Base-by-base conservation (phyloP, 2,329 filamentous ascomycete species). In the Fulvia fulva region DNA sequence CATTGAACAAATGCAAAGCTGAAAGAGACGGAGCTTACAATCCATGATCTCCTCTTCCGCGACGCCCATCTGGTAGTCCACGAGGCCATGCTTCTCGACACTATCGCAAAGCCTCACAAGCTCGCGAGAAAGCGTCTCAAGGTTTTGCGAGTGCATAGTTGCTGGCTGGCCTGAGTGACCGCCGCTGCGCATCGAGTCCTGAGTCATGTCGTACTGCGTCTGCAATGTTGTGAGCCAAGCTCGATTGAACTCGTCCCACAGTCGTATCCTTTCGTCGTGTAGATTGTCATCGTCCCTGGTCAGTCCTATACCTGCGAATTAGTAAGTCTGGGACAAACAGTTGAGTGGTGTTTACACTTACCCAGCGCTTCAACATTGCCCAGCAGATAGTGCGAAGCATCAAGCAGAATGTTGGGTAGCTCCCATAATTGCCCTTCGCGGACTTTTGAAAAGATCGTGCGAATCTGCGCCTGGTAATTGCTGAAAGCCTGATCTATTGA, bases 51-150 rank as follows among this genome's bases (percentile, higher is more conserved):
- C 86, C 71, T 97, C 92, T 75, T 97, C 94, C 84, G 91, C 95
- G 25, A 97, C 90, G 8, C 94, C 94, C 77, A 96, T 95, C 70
- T 97, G 89, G 73, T 97, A 99, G 76, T 99, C 94, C 11, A 99
- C 91, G 50, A 99, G 78, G n/a, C 94, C 94, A 71, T 95, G 87
- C 65, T 88, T 87, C 74, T 97, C 93, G 62, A 97, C 83, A 52
- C 84, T 84, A 71, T 97, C 91, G 71, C 92, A 96, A 52, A 96
- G 80, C 52, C 86, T 83, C 56, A 96, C 83, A 28, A 99, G 76
- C 68, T 96, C 88, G 55, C 88, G 87, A 12, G 90, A 91, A 83
- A 97, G 87, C 65, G 86, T 87, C 67, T 89, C 85, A 51, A 97
- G 80, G 23, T 80, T 82, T 2, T 88, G 86, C 63, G 83, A 80